Conservation (phyloP, 306 rosid genomes). For the Crotalaria pallida region DNA sequence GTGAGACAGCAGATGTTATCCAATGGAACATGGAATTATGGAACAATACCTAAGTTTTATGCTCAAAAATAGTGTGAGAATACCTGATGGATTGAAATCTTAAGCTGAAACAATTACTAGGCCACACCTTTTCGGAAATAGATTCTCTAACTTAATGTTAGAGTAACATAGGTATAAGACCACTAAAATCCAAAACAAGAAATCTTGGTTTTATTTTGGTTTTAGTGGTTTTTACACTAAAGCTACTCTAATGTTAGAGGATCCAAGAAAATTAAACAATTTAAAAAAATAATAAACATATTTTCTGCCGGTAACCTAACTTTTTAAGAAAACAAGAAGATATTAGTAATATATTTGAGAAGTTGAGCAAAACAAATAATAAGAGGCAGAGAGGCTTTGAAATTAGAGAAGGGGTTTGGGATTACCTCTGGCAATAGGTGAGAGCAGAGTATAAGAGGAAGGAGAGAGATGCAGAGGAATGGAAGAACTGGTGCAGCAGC, state of each 20-base stretch:
- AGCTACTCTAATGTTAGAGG: background rate
- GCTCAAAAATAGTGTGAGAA: no score
- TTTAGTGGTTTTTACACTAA: no score
- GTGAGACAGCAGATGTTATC: no score
- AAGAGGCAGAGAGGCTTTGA: background rate
- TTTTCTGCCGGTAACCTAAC: background rate
- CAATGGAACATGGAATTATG: no score
- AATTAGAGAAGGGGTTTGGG: background rate
- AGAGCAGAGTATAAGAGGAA: slow-evolving; percentile 61
- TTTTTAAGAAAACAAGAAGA: background rate
- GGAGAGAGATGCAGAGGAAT: slow-evolving; percentile 85
- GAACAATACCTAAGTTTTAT: no score
- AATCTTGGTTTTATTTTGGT: no score
- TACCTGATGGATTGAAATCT: no score
- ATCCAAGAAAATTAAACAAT: background rate
- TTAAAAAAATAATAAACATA: background rate
- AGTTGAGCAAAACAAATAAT: background rate
- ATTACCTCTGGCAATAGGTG: slow-evolving; percentile 78
- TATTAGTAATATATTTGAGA: background rate
- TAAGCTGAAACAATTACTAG: background rate
- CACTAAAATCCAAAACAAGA: no score
- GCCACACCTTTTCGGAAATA: background rate
- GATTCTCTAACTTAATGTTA: no score
- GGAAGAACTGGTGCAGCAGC: slow-evolving; percentile 67
- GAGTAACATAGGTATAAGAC: no score